Evolutionary conservation across 768 basidiomycete species (phyloP), one percentile per base, ranked within the genome.

Genomic region (Guyanaporus albipodus): DNA sequence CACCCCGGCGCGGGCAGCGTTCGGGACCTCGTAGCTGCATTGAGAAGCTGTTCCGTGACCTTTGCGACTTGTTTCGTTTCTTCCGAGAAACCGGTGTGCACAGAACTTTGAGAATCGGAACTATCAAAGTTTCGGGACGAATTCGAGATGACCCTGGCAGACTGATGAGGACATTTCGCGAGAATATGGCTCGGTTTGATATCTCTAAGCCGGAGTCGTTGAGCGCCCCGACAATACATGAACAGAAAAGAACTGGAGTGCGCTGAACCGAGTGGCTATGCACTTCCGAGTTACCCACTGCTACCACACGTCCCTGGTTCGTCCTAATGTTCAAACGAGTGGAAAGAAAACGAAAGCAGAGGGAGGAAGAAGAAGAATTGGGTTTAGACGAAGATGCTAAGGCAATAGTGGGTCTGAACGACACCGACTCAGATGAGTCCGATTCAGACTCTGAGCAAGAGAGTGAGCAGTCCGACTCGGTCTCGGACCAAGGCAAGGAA

Each of bases 251-350:
- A 62, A 55, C 29, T 46, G 19, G 19, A 34, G 18, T 3, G 11
- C 7, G 11, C 31, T 7, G 38, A n/a, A n/a, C n/a, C n/a, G n/a
- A n/a, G 64, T 64, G 66, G 61, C 66, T 61, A 38, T 67, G 42
- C 50, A 44, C 29, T 4, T 9, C 29, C 23, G 17, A 11, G 11
- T 29, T 29, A 6, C 28, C 10, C 28, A 4, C n/a, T 15, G 17
- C 31, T n/a, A 17, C 15, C n/a, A n/a, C n/a, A n/a, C n/a, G n/a
- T n/a, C n/a, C n/a, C n/a, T n/a, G n/a, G n/a, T n/a, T 35, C 37
- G 29, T 33, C 28, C 27, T 34, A 38, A 90, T 90, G 87, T 88
- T 87, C 73, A 90, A 91, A 67, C 79, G 88, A 49, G 73, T 87
- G 7, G 82, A 82, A 54, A 88, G 82, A 61, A 76, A 82, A 37